phyloP scores from a whole-genome alignment of 257 asterid species.

The Lycium ferocissimum region DNA sequence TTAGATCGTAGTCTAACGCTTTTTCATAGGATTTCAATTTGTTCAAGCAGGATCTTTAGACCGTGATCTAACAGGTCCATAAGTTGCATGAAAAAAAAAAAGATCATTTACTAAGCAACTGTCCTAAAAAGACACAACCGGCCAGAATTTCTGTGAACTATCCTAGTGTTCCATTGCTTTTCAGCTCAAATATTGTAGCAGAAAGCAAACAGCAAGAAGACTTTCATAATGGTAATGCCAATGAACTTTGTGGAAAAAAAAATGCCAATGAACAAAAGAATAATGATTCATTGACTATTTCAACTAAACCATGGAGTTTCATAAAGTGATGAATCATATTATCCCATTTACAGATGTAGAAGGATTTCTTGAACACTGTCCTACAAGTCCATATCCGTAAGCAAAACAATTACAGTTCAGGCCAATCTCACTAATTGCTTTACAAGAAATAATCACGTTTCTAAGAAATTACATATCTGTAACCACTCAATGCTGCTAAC shows the following conservation, averaged over 20 bases:
- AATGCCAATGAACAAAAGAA: conserved; percentile 14
- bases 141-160: no score
- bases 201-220: neutral
- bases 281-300: neutral
- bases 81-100: no score
- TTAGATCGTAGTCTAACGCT: no score
- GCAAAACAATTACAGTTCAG: conserved; percentile 12
- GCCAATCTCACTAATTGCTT: neutral
- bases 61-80: no score
- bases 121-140: no score
- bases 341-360: neutral
- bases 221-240: neutral
- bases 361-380: conserved; percentile 10
- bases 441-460: neutral
- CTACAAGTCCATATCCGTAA: conserved; percentile 6
- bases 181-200: no score
- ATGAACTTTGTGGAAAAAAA: no score
- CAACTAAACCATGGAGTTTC: conserved; percentile 15
- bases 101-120: no score
- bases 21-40: no score
- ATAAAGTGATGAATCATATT: neutral
- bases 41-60: no score
- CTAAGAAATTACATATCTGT: neutral
- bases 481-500: neutral
- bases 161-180: no score